Evolutionary conservation across 257 asterid genomes (phyloP), one percentile per base, ranked within the genome.

Genomic region (Solanum verrucosum): DNA sequence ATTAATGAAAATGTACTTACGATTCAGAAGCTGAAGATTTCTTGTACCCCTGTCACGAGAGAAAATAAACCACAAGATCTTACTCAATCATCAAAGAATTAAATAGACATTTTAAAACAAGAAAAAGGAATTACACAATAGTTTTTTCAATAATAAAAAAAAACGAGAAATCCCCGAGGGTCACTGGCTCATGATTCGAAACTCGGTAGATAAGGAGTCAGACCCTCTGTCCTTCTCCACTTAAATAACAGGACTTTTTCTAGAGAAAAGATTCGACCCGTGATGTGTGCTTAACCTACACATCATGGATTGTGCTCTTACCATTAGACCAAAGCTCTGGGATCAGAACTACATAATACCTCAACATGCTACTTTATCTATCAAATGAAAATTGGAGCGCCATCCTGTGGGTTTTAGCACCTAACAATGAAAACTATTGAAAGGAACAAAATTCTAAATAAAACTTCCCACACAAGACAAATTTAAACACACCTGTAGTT

Each of bases 11-110:
- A 87, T 49, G 67, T 49, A 68, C 98, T 94, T 93, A 96, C 99
- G 97, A 91, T 90, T 95, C 98, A 67, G 97, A 94, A 89, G 98
- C 96, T 35, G 98, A 91, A 89, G 98, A 94, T 88, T 91, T 96
- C 95, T 97, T 93, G 90, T 92, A 96, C 59, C 99, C 98, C 98
- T 96, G 97, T 71, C 87, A 90, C 75, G 89, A 86, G 77, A 25
- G 84, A 25, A 88, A 77, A 87, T 27, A 87, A 84, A 38, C 59
- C 42, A 38, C 87, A 14, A 87, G 87, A 67, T 11, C 84, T 46
- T 70, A 84, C 44, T 38, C 23, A 67, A 67, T 14, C 75, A 44
- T n/a, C 10, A 88, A 84, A 68, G 23, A 84, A 49, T 73, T 31
- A 63, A 35, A 21, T 14, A 21, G 20, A 82, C 56, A 84, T 74